phyloP scores from a whole-genome alignment of 345 rosid species.

The Populus simonii region DNA sequence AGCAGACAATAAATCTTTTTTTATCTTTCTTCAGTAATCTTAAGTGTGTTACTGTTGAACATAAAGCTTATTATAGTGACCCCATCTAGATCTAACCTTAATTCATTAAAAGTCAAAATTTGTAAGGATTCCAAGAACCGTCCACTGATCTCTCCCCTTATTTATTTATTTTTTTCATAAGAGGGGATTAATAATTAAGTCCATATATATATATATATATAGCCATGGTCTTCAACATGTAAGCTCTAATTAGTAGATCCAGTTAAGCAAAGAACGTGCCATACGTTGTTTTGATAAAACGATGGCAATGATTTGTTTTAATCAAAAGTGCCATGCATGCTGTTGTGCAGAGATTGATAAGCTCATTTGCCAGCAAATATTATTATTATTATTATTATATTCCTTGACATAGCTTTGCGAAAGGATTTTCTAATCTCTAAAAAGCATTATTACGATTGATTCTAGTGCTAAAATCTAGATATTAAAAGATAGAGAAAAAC shows the following conservation, averaged over 20 bases:
- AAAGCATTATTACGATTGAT: conserved; percentile 1
- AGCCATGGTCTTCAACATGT: background rate
- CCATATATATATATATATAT: background rate
- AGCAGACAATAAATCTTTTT: background rate
- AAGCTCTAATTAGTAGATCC: background rate
- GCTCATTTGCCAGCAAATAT: background rate
- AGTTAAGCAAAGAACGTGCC: background rate
- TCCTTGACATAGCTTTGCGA: conserved; percentile 15
- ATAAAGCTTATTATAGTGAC: background rate
- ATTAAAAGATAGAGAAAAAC: background rate
- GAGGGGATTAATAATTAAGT: background rate
- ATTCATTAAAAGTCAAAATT: background rate
- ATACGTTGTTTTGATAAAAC: background rate
- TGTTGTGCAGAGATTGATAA: background rate
- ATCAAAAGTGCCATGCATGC: background rate
- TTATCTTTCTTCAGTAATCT: background rate
- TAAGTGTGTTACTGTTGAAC: background rate
- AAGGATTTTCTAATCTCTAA: conserved; percentile 16
- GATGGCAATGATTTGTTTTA: background rate
- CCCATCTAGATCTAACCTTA: background rate
- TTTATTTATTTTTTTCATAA: background rate
- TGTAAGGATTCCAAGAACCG: background rate
- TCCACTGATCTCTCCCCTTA: background rate
- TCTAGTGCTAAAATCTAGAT: background rate
- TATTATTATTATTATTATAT: conserved; percentile 16